These are phyloP conservation scores for Tagetes patula DNA, from an alignment of 129 eudicot genomes.

Conservation along the genomic window DNA sequence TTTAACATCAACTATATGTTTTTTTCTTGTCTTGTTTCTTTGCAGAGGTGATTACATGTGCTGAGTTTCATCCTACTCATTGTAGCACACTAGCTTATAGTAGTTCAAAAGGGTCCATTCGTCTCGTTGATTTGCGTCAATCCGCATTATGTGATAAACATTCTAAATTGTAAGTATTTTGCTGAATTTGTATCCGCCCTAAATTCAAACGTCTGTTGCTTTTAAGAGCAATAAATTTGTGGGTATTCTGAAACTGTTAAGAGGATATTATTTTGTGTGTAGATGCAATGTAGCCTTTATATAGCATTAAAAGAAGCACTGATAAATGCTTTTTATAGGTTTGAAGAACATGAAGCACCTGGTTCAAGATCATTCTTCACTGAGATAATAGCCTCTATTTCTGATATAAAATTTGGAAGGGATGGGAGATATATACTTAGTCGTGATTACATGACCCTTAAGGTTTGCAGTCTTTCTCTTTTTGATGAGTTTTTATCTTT, in stretches of 20 bases:
- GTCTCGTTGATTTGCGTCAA: conserved; percentile 96
- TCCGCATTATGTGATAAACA: conserved; percentile 96
- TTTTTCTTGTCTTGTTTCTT: background rate
- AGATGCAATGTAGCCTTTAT: conserved; percentile 1
- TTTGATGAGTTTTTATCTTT: background rate
- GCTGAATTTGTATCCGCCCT: background rate
- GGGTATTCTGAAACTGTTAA: conserved; percentile 3
- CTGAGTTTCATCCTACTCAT: conserved; percentile 96
- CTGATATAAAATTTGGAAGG: conserved; percentile 93
- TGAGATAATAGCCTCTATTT: conserved; percentile 94
- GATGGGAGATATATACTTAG: conserved; percentile 91
- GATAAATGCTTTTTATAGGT: conserved; percentile 47
- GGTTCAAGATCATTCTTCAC: conserved; percentile 99
- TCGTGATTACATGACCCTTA: conserved; percentile 99
- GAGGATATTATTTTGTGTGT: background rate
- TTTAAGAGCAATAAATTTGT: background rate
- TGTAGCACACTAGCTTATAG: conserved; percentile 95
- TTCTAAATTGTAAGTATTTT: conserved; percentile 78
- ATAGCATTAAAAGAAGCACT: conserved; percentile 8
- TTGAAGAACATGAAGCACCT: conserved; percentile 97
- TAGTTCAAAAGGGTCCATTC: conserved; percentile 98
- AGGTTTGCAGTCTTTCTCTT: conserved; percentile 50
- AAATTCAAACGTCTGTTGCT: background rate
- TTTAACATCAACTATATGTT: conserved; percentile 3
- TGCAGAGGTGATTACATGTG: conserved; percentile 96